Conservation (phyloP, 495 filamentous ascomycete genomes). For the Immersiella caudata region DNA sequence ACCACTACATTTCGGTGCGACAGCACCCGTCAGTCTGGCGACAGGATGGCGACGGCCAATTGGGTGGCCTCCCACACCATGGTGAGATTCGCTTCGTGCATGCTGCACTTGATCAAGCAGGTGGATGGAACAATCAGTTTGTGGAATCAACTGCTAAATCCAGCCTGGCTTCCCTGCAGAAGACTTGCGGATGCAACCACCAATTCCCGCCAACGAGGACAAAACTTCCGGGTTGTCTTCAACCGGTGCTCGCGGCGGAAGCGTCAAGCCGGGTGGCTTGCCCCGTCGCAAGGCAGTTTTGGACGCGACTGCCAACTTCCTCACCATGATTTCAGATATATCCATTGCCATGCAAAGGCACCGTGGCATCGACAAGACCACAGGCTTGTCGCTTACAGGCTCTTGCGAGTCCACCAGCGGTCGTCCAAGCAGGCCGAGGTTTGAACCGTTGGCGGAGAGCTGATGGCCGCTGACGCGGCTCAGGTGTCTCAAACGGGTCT, state of each 20-base stretch:
- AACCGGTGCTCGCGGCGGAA: constrained; percentile 7
- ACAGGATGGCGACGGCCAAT: neutral
- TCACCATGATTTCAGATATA: neutral
- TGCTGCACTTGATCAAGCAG: constrained; percentile 15
- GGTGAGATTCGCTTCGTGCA: constrained; percentile 8
- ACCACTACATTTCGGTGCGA: neutral
- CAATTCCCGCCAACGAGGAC: constrained; percentile 17
- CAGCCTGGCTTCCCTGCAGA: constrained; percentile 17
- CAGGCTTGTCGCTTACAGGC: neutral
- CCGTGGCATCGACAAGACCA: neutral
- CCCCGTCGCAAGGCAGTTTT: neutral
- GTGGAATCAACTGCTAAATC: constrained; percentile 18
- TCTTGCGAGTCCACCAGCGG: neutral
- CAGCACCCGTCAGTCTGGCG: constrained; percentile 18
- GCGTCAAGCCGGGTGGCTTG: neutral
- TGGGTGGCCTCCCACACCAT: neutral
- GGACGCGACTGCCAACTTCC: neutral
- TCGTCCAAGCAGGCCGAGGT: neutral
- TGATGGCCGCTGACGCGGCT: constrained; percentile 17
- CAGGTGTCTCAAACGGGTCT: constrained; percentile 19
- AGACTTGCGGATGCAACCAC: constrained; percentile 10
- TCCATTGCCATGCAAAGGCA: neutral
- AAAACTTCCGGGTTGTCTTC: constrained; percentile 19
- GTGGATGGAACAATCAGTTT: neutral
- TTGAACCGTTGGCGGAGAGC: constrained; percentile 13